Evolutionary conservation across 2,329 filamentous ascomycete genomes (phyloP), one percentile per base, ranked within the genome.

Genomic region (Penicillium expansum): DNA sequence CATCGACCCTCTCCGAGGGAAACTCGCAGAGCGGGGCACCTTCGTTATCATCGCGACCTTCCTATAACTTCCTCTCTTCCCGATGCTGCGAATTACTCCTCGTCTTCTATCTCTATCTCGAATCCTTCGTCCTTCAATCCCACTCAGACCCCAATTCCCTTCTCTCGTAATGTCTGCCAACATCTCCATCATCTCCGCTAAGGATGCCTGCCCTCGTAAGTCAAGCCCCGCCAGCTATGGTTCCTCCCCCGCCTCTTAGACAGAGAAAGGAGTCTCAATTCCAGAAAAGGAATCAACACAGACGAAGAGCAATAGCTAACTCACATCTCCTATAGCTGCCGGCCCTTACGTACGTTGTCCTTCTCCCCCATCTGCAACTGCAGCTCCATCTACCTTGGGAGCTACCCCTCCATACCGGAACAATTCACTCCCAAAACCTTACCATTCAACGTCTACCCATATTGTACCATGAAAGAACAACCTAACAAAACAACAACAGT

Each of bases 171-270:
- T 76, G 74, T 73, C 74, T 65, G 65, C 68, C 57, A 58, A 63
- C 58, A 69, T 77, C 65, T 72, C 71, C 39, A 60, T 66, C 48
- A 67, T 79, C 62, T 73, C 73, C 59, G 68, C 76, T 35, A 72
- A 74, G 65, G 74, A 76, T 56, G 77, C 77, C 50, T 77, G 75
- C 66, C 77, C 77, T 68, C 76, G 77, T 79, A 71, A 67, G 76
- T 74, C 33, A 27, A 30, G 11, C 4, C 42, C n/a, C n/a, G 7
- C 27, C 38, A 54, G 10, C 53, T 44, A 47, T 33, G 43, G 4
- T 10, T n/a, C 13, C 13, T 41, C 35, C 9, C 6, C 32, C 33
- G 27, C 18, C 22, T 35, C 2, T 10, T 43, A 35, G 30, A 33
- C 18, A 35, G 6, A 9, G 27, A 39, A n/a, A 44, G 9, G 16